phyloP scores from a whole-genome alignment of 768 basidiomycete species.

The Lactifluus echinatus region DNA sequence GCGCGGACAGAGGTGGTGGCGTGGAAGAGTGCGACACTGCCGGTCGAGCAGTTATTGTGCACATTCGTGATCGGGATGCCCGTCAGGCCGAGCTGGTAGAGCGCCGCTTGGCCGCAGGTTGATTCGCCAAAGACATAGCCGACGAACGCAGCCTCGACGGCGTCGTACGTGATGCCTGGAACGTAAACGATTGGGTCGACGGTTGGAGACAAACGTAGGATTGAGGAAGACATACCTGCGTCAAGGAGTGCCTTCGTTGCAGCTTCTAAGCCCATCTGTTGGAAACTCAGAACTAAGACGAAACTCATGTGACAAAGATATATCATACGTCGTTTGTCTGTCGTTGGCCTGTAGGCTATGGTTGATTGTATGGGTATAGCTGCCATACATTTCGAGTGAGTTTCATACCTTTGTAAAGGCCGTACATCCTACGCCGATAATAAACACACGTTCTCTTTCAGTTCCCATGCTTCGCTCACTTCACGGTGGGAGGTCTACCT shows the following conservation, averaged over 20 bases:
- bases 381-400: not conserved
- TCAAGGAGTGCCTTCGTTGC: conserved; percentile 82
- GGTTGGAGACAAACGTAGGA: not conserved
- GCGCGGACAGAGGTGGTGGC: conserved; percentile 64
- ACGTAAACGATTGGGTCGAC: not conserved
- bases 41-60: conserved; percentile 84
- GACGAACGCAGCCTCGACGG: conserved; percentile 61
- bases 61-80: conserved; percentile 80
- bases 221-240: conserved; percentile 41
- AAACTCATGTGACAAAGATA: not conserved
- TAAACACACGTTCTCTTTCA: conserved; percentile 32
- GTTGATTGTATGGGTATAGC: not conserved
- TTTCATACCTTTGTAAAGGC: conserved; percentile 62
- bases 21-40: conserved; percentile 67
- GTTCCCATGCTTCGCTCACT: not conserved
- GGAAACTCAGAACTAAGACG: not conserved
- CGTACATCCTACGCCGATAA: conserved; percentile 68
- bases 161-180: conserved; percentile 76
- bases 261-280: conserved; percentile 79
- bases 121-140: conserved; percentile 79
- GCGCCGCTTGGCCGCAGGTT: conserved; percentile 67
- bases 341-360: conserved; percentile 55
- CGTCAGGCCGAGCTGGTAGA: conserved; percentile 79
- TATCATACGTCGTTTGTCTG: conserved; percentile 60
- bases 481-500: no score